Evolutionary conservation across 495 filamentous ascomycete genomes (phyloP).

Genomic region (Hapsidospora chrysogenum): DNA sequence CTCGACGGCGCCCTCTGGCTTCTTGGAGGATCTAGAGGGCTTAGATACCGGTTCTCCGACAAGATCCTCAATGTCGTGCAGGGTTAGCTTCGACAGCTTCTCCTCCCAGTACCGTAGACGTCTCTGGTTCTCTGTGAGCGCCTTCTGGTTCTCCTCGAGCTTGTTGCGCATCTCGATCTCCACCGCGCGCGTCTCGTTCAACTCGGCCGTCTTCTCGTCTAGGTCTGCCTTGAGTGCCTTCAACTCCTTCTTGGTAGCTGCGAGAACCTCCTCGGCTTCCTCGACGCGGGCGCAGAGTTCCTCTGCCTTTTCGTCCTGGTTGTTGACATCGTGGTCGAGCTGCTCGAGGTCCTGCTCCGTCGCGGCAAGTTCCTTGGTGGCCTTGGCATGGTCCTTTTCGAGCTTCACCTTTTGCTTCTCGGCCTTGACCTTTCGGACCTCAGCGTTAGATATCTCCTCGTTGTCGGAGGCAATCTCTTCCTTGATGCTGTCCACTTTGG

Average conservation of each 20-base stretch:
- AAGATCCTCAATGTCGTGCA: conserved; percentile 66
- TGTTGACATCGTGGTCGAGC: conserved; percentile 57
- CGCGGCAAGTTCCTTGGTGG: conserved; percentile 58
- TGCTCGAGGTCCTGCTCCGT: conserved; percentile 54
- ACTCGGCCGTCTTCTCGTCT: conserved; percentile 68
- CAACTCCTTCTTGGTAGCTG: conserved; percentile 66
- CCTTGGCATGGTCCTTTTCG: conserved; percentile 58
- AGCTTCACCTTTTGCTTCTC: conserved; percentile 85
- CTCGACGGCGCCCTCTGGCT: conserved; percentile 2
- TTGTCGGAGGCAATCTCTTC: conserved; percentile 68
- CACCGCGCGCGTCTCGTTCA: conserved; percentile 76
- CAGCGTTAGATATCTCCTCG: conserved; percentile 68
- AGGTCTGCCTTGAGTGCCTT: conserved; percentile 65
- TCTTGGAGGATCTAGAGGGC: neutral
- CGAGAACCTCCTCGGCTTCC: conserved; percentile 67
- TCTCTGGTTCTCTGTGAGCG: conserved; percentile 72
- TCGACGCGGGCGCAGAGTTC: conserved; percentile 59
- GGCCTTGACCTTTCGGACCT: conserved; percentile 73
- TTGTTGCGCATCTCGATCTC: conserved; percentile 99
- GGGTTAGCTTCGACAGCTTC: conserved; percentile 60
- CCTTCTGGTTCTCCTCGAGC: conserved; percentile 88
- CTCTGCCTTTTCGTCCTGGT: conserved; percentile 58
- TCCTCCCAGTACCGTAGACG: conserved; percentile 72
- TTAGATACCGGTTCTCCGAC: conserved; percentile 25
- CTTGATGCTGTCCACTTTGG: conserved; percentile 82